Base-by-base conservation (phyloP, 2,329 filamentous ascomycete species). In the Xylaria hypoxylon region DNA sequence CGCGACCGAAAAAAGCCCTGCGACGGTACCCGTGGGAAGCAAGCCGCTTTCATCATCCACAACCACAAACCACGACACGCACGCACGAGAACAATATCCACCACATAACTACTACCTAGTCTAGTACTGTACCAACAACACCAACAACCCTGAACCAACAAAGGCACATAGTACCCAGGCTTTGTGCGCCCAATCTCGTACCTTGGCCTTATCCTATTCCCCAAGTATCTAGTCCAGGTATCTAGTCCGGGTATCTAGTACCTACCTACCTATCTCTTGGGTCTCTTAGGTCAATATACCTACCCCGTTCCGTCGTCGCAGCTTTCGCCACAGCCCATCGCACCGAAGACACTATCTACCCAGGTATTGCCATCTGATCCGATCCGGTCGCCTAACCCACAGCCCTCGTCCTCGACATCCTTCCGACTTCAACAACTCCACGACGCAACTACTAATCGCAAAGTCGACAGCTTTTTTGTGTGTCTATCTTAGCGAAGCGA, bases 1-100 rank as follows among this genome's bases (percentile, higher is more conserved):
- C 53, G 40, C 33, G 50, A 50, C 58, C 56, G 61, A 59, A 51
- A 52, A 67, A 69, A 60, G 64, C 61, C 61, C 64, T 57, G 52
- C 57, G 38, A 47, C 24, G 24, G 24, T 28, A 48, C 53, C 33
- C 13, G 48, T 26, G 44, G 45, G 53, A 57, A 57, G 26, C 59
- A 51, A 74, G 72, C 74, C 75, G 74, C 74, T 76, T 75, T 75
- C 75, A 75, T 76, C 74, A 76, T 76, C 64, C 70, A 70, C 60
- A 53, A 48, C 47, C 44, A 45, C 56, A 44, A 60, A n/a, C n/a
- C n/a, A n/a, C n/a, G n/a, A n/a, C n/a, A n/a, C n/a, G n/a, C 62
- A 57, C 63, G 45, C 63, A 65, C 67, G 40, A 62, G 50, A 56
- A 44, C 48, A 62, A 65, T 62, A 52, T 67, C 65, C 66, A 38